These are phyloP conservation scores for Suillus subluteus DNA, from an alignment of 768 basidiomycete genomes.

Conservation along the genomic window DNA sequence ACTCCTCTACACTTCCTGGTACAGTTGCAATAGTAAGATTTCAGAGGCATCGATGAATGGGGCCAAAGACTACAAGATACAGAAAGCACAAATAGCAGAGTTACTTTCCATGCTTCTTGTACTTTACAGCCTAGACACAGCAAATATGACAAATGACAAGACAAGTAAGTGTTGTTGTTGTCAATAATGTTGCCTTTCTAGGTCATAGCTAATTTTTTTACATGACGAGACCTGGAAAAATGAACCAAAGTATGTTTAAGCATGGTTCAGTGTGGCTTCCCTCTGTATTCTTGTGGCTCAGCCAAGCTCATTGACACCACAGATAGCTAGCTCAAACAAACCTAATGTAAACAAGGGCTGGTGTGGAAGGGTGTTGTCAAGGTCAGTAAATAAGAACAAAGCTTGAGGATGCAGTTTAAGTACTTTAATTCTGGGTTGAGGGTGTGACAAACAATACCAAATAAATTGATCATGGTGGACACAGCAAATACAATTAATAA, in stretches of 20 bases:
- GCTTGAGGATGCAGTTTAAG: constrained; percentile 29
- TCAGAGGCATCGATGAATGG: neutral
- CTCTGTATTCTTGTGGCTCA: too few relatives aligned
- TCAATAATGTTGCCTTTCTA: neutral
- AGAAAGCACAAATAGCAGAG: neutral
- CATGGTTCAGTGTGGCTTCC: too few relatives aligned
- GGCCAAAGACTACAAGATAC: neutral
- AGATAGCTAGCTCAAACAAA: constrained; percentile 9
- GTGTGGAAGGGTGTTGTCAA: constrained; percentile 8
- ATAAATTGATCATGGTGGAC: constrained; percentile 10
- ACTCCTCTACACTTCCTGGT: too few relatives aligned
- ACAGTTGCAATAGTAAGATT: neutral
- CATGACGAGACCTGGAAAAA: neutral
- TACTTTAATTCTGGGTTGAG: constrained; percentile 33
- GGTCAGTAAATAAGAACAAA: constrained; percentile 19
- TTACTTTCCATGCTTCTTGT: neutral
- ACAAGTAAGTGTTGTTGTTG: neutral
- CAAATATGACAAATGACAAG: neutral
- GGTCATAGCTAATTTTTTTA: neutral
- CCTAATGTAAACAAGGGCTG: constrained; percentile 8
- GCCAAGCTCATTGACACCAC: neutral
- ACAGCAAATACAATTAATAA: too few relatives aligned
- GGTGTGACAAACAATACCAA: constrained; percentile 37
- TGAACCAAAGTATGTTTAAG: too few relatives aligned
- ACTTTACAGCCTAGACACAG: neutral